A percentile compares a stretch with the other conserved stretches of the same genome.
phyloP scores from a whole-genome alignment of 306 rosid genomes.

The Dryas drummondii region DNA sequence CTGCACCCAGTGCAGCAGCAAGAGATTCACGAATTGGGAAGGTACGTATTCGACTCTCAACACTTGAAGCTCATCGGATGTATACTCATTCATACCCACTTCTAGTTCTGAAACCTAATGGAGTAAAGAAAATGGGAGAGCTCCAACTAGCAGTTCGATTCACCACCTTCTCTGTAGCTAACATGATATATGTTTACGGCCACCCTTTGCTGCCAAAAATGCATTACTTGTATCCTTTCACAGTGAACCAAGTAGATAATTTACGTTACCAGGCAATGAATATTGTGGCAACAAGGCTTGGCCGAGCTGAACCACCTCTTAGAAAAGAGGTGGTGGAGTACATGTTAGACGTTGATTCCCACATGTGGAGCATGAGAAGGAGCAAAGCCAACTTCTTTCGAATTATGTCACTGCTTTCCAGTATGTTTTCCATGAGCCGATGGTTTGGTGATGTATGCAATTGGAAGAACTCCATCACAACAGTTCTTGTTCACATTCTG shows the following conservation, averaged over 20 bases:
- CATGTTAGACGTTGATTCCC: constrained; percentile 95
- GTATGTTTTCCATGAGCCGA: constrained; percentile 51
- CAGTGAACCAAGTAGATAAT: constrained; percentile 83
- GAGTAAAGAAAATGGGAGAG: constrained; percentile 95
- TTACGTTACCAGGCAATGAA: constrained; percentile 89
- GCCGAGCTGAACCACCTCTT: constrained; percentile 89
- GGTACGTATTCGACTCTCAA: constrained; percentile 84
- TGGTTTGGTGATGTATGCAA: constrained; percentile 81
- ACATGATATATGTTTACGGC: constrained; percentile 67
- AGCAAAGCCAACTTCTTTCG: constrained; percentile 97
- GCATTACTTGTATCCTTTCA: constrained; percentile 87
- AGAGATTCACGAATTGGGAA: constrained; percentile 81
- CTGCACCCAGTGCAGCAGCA: constrained; percentile 34
- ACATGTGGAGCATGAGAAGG: constrained; percentile 96
- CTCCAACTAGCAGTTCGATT: constrained; percentile 87
- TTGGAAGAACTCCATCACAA: constrained; percentile 80
- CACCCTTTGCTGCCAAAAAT: constrained; percentile 93
- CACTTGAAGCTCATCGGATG: constrained; percentile 73
- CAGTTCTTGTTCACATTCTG: constrained; percentile 73
- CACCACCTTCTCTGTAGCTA: constrained; percentile 77
- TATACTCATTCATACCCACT: constrained; percentile 80
- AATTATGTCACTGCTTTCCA: constrained; percentile 74
- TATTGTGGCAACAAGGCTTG: constrained; percentile 70
- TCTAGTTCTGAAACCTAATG: constrained; percentile 71
- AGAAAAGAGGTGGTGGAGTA: constrained; percentile 89